Evolutionary conservation across 2,329 filamentous ascomycete species (phyloP).

Genomic region (Aureobasidium sp.): DNA sequence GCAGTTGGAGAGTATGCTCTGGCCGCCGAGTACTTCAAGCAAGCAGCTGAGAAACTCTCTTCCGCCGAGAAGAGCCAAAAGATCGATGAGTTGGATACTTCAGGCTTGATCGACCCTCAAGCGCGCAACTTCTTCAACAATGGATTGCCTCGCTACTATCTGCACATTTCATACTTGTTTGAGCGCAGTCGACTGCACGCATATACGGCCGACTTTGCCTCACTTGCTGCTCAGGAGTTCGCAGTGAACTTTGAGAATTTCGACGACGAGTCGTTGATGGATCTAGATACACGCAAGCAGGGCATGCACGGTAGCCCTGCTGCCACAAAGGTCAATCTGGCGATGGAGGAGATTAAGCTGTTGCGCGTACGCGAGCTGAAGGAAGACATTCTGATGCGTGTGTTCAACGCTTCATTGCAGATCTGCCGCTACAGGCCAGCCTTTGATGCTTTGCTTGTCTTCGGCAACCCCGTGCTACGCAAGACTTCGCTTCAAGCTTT

Average conservation of each 20-base stretch:
- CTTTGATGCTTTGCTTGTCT: slow-evolving; percentile 67
- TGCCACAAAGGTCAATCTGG: slow-evolving; percentile 19
- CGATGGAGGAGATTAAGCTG: slow-evolving; percentile 27
- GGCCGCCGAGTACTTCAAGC: slow-evolving; percentile 70
- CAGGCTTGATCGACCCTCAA: slow-evolving; percentile 63
- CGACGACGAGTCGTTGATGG: slow-evolving; percentile 17
- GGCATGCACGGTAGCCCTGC: slow-evolving; percentile 22
- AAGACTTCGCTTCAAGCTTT: slow-evolving; percentile 63
- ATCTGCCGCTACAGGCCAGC: slow-evolving; percentile 75
- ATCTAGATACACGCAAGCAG: slow-evolving; percentile 22
- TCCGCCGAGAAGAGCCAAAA: slow-evolving; percentile 10
- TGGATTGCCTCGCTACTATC: slow-evolving; percentile 76
- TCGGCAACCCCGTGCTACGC: slow-evolving; percentile 64
- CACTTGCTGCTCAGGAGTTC: slow-evolving; percentile 35
- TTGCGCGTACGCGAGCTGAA: slow-evolving; percentile 32
- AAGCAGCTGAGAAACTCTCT: slow-evolving; percentile 45
- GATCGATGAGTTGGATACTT: slow-evolving; percentile 33
- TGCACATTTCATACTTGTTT: slow-evolving; percentile 74
- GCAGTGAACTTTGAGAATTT: slow-evolving; percentile 13
- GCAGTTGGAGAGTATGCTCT: slow-evolving; percentile 63
- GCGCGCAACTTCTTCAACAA: slow-evolving; percentile 61
- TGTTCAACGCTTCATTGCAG: slow-evolving; percentile 75
- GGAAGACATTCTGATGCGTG: slow-evolving; percentile 67
- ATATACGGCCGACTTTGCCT: slow-evolving; percentile 76
- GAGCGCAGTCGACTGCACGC: slow-evolving; percentile 70